These are phyloP conservation scores for Suhomyces ambrosiae DNA, from an alignment of 1,139 yeast genomes.

Conservation along the genomic window DNA sequence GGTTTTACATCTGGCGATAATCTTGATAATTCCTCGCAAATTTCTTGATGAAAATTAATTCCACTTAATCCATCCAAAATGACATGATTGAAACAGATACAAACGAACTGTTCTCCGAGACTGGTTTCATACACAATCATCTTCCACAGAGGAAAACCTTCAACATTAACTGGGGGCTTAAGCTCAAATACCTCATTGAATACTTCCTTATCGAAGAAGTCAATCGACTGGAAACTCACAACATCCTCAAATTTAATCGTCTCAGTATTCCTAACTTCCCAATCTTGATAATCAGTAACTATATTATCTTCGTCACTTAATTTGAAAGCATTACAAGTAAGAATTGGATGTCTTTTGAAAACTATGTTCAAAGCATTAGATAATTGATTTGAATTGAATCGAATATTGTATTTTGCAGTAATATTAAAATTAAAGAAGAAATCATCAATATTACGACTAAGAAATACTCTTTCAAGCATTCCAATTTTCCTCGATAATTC, in stretches of 20 bases:
- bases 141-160: constrained; percentile 31
- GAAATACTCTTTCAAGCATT: neutral
- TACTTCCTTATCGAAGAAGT: neutral
- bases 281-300: neutral
- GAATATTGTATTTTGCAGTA: neutral
- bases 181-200: neutral
- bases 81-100: constrained; percentile 15
- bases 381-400: neutral
- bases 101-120: constrained; percentile 10
- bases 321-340: neutral
- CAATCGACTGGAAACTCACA: neutral
- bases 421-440: neutral
- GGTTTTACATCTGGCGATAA: neutral
- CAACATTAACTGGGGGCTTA: constrained; percentile 18
- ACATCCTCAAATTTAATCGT: neutral
- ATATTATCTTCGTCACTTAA: neutral
- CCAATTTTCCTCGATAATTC: constrained; percentile 1
- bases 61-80: constrained; percentile 18
- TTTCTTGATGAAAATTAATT: constrained; percentile 16
- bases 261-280: neutral
- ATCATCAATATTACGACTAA: neutral
- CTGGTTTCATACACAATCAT: constrained; percentile 20
- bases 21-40: constrained; percentile 11
- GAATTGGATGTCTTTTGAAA: neutral
- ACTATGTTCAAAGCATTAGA: neutral